These are phyloP conservation scores for Linnemannia zychae DNA, from an alignment of 192 early-diverging fungal species.

Conservation along the genomic window DNA sequence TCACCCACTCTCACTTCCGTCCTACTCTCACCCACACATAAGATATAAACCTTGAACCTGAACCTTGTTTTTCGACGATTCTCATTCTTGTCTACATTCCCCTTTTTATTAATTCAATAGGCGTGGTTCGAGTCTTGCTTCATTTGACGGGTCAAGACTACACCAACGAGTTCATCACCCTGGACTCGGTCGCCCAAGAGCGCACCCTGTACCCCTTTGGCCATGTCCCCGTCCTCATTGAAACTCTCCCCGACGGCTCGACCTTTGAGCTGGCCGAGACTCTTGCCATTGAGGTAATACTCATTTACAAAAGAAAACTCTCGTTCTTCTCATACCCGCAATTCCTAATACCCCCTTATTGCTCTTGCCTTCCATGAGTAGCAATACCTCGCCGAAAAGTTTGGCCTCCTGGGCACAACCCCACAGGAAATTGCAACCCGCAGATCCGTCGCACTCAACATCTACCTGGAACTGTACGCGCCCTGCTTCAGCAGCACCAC, in stretches of 20 bases:
- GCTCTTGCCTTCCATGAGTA: slow-evolving; percentile 1
- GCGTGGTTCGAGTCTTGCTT: slow-evolving; percentile 21
- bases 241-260: slow-evolving; percentile 23
- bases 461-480: slow-evolving; percentile 29
- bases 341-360: background rate
- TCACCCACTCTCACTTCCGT: no score
- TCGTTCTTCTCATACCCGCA: background rate
- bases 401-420: slow-evolving; percentile 31
- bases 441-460: slow-evolving; percentile 38
- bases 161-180: slow-evolving; percentile 31
- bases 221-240: slow-evolving; percentile 39
- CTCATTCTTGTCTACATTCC: background rate
- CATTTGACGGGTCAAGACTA: slow-evolving; percentile 37
- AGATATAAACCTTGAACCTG: background rate
- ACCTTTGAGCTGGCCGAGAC: slow-evolving; percentile 46
- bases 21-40: no score
- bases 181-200: slow-evolving; percentile 17
- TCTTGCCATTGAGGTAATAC: slow-evolving; percentile 36
- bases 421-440: slow-evolving; percentile 25
- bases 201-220: slow-evolving; percentile 33
- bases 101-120: background rate
- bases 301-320: background rate
- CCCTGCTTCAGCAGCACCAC: slow-evolving; percentile 16
- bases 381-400: slow-evolving; percentile 53
- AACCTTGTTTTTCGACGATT: background rate